These are phyloP conservation scores for Ambrosia artemisiifolia DNA, from an alignment of 129 eudicot species.

Conservation along the genomic window DNA sequence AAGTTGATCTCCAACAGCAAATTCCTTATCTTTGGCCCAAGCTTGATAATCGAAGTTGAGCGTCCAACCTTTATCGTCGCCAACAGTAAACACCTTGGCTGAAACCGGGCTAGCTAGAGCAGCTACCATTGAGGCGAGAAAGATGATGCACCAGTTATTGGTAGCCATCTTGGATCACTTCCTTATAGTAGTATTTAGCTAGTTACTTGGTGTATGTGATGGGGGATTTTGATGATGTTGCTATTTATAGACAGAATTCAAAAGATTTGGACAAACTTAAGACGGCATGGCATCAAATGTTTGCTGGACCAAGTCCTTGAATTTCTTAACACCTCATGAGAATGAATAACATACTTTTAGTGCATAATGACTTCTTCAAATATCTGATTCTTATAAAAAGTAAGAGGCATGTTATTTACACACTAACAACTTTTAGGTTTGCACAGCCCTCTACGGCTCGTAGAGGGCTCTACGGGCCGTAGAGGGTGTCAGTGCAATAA, in stretches of 20 bases:
- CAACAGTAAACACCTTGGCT: constrained; percentile 16
- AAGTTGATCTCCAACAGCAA: constrained; percentile 30
- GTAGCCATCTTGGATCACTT: constrained; percentile 16
- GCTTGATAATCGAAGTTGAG: constrained; percentile 26
- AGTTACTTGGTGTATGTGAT: neutral
- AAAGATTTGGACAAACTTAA: neutral
- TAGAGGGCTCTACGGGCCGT: no score
- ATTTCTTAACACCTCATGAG: neutral
- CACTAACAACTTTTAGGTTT: no score
- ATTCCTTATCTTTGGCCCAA: constrained; percentile 37
- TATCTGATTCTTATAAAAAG: neutral
- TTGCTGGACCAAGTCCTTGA: neutral
- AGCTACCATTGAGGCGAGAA: constrained; percentile 3
- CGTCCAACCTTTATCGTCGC: constrained; percentile 35
- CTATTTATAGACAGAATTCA: neutral
- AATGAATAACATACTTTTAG: neutral
- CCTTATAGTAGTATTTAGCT: neutral
- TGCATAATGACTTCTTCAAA: constrained; percentile 3
- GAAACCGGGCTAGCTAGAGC: neutral
- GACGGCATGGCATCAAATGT: constrained; percentile 13
- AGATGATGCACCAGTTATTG: neutral
- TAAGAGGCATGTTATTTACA: no score
- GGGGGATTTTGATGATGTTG: neutral
- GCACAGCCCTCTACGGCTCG: no score
- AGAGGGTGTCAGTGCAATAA: no score